These are phyloP conservation scores for Nakazawaea molendinolei DNA, from an alignment of 805 yeast genomes.

Conservation along the genomic window DNA sequence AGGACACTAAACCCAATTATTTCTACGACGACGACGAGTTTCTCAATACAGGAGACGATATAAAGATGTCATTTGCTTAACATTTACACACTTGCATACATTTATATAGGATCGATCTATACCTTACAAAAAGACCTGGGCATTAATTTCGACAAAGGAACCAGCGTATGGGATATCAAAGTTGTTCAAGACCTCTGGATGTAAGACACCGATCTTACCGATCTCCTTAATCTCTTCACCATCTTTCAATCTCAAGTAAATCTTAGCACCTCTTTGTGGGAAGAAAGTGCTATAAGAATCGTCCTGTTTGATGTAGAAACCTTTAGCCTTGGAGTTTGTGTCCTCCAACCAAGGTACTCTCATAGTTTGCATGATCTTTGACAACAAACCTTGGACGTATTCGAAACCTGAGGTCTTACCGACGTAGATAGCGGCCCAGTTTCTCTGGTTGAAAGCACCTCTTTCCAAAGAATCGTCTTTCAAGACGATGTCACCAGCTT, in stretches of 20 bases:
- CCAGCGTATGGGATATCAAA: slow-evolving; percentile 94
- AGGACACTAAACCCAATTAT: slow-evolving; percentile 9
- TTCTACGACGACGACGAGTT: slow-evolving; percentile 24
- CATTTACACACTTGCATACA: slow-evolving; percentile 1
- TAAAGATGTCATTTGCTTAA: slow-evolving; percentile 23
- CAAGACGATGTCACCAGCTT: slow-evolving; percentile 89
- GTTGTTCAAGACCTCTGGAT: slow-evolving; percentile 82
- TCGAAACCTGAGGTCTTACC: slow-evolving; percentile 97
- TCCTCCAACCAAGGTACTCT: slow-evolving; percentile 78
- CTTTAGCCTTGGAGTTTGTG: slow-evolving; percentile 46
- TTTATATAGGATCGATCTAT: slow-evolving; percentile 2
- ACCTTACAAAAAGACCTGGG: slow-evolving; percentile 71
- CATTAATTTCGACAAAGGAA: slow-evolving; percentile 82
- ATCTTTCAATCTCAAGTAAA: slow-evolving; percentile 62
- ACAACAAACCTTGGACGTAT: slow-evolving; percentile 87
- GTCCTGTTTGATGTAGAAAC: slow-evolving; percentile 81
- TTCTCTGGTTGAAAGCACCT: slow-evolving; percentile 86
- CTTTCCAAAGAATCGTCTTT: slow-evolving; percentile 78
- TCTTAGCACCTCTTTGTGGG: slow-evolving; percentile 96
- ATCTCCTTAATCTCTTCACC: slow-evolving; percentile 52
- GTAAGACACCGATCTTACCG: slow-evolving; percentile 90
- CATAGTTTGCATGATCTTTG: slow-evolving; percentile 92
- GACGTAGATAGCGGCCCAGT: slow-evolving; percentile 90
- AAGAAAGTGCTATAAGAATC: slow-evolving; percentile 65
- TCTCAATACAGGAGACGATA: slow-evolving; percentile 19